Evolutionary conservation across 306 rosid genomes (phyloP).

Genomic region (Prunus campanulata): DNA sequence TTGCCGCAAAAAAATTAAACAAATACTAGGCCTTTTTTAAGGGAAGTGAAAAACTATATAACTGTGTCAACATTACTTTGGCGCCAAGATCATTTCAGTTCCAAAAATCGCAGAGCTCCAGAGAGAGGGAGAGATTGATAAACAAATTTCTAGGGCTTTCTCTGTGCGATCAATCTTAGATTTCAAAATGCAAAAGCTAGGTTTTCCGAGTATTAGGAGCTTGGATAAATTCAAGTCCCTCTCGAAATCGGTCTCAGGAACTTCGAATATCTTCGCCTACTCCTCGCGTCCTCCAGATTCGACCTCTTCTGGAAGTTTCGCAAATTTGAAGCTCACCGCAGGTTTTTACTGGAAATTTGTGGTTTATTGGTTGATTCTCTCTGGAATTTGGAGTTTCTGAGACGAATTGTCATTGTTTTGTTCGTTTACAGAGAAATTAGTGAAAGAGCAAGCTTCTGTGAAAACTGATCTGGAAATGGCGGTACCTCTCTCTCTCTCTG

Average conservation of each 20-base stretch:
- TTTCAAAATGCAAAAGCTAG: constrained; percentile 49
- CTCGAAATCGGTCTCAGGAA: constrained; percentile 49
- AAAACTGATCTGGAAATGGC: constrained; percentile 88
- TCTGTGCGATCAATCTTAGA: constrained; percentile 15
- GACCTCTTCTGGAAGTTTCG: constrained; percentile 61
- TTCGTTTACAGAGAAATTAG: constrained; percentile 61
- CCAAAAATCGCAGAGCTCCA: constrained; percentile 9
- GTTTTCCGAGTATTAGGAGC: constrained; percentile 64
- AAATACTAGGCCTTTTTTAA: background rate
- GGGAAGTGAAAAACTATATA: background rate
- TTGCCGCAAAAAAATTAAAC: background rate
- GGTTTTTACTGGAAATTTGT: constrained; percentile 39
- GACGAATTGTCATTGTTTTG: constrained; percentile 20
- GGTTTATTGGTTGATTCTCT: constrained; percentile 19
- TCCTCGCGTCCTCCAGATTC: constrained; percentile 56
- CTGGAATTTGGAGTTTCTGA: constrained; percentile 18
- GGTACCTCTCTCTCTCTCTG: constrained; percentile 39
- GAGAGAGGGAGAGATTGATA: constrained; percentile 6
- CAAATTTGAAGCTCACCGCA: constrained; percentile 84
- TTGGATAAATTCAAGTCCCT: constrained; percentile 80
- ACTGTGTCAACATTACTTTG: constrained; percentile 10
- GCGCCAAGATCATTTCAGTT: constrained; percentile 44
- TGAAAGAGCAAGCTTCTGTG: constrained; percentile 86
- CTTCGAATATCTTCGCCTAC: constrained; percentile 47
- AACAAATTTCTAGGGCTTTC: constrained; percentile 32